Conservation (phyloP, 257 asterid species). For the Gentiana dahurica region DNA sequence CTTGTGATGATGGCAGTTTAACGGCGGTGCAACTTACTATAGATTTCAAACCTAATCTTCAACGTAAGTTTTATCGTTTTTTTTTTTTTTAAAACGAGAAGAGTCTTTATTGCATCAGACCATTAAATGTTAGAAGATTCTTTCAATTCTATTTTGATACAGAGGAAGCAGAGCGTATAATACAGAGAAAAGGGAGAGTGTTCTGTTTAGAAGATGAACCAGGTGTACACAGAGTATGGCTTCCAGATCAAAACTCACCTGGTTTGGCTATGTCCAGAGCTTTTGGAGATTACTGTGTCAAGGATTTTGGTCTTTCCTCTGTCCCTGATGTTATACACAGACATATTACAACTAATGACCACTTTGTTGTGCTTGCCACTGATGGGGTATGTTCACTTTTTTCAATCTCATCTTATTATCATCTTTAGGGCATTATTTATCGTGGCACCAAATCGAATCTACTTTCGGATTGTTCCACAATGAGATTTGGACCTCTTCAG, state of each 20-base stretch:
- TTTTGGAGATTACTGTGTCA: constrained; percentile 82
- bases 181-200: constrained; percentile 58
- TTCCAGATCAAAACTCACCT: constrained; percentile 73
- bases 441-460: not conserved
- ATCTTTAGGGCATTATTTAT: not conserved
- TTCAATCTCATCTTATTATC: not conserved
- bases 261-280: constrained; percentile 99
- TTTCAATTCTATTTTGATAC: constrained; percentile 8
- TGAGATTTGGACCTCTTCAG: not conserved
- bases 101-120: not conserved
- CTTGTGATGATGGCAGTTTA: constrained; percentile 49
- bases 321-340: constrained; percentile 82
- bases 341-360: constrained; percentile 56
- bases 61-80: constrained; percentile 43
- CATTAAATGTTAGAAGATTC: not conserved
- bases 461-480: not conserved
- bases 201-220: constrained; percentile 75
- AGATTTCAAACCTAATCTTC: constrained; percentile 92
- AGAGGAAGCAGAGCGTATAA: constrained; percentile 87
- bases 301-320: constrained; percentile 79
- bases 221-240: constrained; percentile 82
- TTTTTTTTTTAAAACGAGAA: not conserved
- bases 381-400: constrained; percentile 61
- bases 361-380: constrained; percentile 75
- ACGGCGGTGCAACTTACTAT: constrained; percentile 70